Conservation (phyloP, 148 eudicot genomes). For the Camellia granthamiana region DNA sequence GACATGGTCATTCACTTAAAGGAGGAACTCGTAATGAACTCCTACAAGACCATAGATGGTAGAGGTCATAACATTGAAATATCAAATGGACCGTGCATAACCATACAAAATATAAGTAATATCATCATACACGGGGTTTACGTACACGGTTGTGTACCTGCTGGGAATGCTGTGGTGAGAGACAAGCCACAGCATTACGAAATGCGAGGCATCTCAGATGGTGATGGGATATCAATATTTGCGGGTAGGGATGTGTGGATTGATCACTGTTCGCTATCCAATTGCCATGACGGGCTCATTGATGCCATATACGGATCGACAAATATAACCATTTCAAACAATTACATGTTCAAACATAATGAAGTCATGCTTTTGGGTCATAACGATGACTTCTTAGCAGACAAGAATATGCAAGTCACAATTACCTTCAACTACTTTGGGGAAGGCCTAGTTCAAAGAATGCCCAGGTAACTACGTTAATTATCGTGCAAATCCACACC, state of each 20-base stretch:
- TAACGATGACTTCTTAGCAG: conserved; percentile 20
- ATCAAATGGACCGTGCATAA: conserved; percentile 22
- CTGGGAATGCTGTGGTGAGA: conserved; percentile 21
- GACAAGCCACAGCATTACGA: conserved; percentile 16
- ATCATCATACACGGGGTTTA: conserved; percentile 27
- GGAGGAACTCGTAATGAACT: conserved; percentile 25
- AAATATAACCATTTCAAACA: conserved; percentile 23
- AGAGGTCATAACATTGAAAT: conserved; percentile 18
- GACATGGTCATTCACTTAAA: conserved; percentile 22
- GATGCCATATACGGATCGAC: conserved; percentile 24
- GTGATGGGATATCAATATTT: conserved; percentile 27
- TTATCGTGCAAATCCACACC: not conserved
- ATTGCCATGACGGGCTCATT: conserved; percentile 19
- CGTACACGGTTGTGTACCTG: conserved; percentile 27
- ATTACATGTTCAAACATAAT: conserved; percentile 24
- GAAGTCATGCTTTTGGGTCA: conserved; percentile 29
- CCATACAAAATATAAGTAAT: conserved; percentile 11
- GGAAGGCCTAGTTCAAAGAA: conserved; percentile 27
- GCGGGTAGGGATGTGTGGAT: conserved; percentile 21
- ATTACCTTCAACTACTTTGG: conserved; percentile 31
- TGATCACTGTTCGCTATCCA: conserved; percentile 23
- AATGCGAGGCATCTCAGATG: conserved; percentile 23
- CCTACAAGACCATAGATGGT: conserved; percentile 29
- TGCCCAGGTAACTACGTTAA: conserved; percentile 20
- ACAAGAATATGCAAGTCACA: conserved; percentile 27